Conservation (phyloP, 164 flowering plant genomes). For the Annona cherimola region DNA sequence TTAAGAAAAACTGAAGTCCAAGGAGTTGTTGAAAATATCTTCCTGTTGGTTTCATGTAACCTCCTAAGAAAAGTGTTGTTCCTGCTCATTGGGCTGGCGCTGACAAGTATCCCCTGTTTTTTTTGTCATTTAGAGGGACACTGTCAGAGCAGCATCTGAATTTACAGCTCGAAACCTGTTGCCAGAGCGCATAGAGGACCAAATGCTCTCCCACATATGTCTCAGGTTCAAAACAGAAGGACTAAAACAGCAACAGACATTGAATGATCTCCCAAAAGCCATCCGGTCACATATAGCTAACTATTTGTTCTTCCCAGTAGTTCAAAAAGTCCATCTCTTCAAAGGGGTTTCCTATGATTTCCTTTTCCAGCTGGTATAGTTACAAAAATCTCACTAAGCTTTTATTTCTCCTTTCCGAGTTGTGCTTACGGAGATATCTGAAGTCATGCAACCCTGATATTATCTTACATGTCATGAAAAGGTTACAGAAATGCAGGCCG, state of each 20-base stretch:
- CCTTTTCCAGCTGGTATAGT: slow-evolving; percentile 83
- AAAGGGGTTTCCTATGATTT: slow-evolving; percentile 81
- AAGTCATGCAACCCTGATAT: background rate
- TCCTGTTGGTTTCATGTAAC: background rate
- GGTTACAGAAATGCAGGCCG: slow-evolving; percentile 91
- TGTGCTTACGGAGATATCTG: background rate
- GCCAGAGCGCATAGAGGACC: slow-evolving; percentile 64
- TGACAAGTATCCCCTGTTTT: background rate
- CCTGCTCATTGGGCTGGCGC: background rate
- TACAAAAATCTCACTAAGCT: background rate
- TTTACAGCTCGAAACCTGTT: slow-evolving; percentile 72
- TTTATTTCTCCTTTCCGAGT: background rate
- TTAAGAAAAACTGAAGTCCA: background rate
- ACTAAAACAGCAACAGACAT: slow-evolving; percentile 74
- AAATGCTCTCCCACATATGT: slow-evolving; percentile 83
- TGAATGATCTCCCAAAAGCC: slow-evolving; percentile 79
- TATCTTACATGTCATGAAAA: slow-evolving; percentile 13
- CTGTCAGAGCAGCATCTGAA: slow-evolving; percentile 66
- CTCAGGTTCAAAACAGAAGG: slow-evolving; percentile 87
- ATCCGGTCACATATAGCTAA: slow-evolving; percentile 80
- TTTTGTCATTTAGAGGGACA: slow-evolving; percentile 53
- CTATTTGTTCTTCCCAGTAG: slow-evolving; percentile 64
- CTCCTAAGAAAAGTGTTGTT: background rate
- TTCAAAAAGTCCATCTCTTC: slow-evolving; percentile 62
- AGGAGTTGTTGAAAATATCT: background rate